phyloP scores from a whole-genome alignment of 495 filamentous ascomycete species.

The Penicillium arizonense region DNA sequence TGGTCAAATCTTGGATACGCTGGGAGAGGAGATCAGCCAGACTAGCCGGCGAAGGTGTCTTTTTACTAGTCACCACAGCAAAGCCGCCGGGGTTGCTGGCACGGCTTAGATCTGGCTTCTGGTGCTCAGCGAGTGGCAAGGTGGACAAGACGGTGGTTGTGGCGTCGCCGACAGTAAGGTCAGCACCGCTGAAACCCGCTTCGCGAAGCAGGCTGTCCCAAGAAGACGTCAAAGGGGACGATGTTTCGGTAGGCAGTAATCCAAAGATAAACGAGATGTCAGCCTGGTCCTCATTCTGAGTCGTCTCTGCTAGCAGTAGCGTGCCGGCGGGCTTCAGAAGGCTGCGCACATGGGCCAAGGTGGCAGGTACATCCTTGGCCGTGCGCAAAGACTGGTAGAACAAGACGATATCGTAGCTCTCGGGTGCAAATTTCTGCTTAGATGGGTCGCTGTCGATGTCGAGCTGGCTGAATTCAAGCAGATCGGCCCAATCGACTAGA shows the following conservation, averaged over 20 bases:
- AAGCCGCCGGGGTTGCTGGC: too few species aligned
- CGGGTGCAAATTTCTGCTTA: neutral
- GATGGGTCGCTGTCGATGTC: neutral
- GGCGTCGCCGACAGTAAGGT: slow-evolving; percentile 11
- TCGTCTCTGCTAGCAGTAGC: neutral
- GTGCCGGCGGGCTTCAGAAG: neutral
- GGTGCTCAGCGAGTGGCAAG: too few species aligned
- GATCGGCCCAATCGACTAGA: neutral
- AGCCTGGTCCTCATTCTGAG: neutral
- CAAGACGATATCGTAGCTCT: neutral
- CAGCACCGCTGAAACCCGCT: neutral
- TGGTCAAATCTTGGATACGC: too few species aligned
- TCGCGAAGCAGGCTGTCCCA: neutral
- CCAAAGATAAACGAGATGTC: neutral
- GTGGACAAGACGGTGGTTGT: too few species aligned
- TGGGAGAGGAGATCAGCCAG: too few species aligned
- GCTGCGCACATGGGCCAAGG: neutral
- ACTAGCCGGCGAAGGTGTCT: too few species aligned
- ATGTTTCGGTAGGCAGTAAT: neutral
- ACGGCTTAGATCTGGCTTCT: too few species aligned
- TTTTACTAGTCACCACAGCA: too few species aligned
- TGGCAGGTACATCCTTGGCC: neutral
- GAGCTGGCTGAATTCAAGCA: neutral
- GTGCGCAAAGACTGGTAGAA: neutral
- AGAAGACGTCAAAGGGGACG: neutral